Conservation (phyloP, 2,329 filamentous ascomycete genomes). For the Aureobasidium sp. region DNA sequence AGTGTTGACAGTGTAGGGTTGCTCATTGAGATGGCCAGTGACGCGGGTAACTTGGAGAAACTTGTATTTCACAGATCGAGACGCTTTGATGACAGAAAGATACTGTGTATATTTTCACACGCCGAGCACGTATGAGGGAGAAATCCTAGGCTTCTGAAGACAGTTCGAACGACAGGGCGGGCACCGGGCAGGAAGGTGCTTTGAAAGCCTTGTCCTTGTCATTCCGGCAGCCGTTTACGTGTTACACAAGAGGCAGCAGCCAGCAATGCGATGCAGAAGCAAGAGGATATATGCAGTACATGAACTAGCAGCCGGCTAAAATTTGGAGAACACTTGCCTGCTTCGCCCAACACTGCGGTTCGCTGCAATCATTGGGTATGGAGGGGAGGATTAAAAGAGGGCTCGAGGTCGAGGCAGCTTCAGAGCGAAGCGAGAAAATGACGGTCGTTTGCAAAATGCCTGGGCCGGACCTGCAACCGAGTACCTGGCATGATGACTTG, state of each 20-base stretch:
- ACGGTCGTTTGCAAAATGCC: neutral
- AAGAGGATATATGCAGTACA: neutral
- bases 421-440: constrained; percentile 10
- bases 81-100: neutral
- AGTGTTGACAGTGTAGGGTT: neutral
- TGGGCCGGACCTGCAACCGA: neutral
- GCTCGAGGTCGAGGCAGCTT: constrained; percentile 8
- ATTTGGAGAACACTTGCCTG: neutral
- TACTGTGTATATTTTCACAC: neutral
- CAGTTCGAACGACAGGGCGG: neutral
- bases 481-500: neutral
- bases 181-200: neutral
- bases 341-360: neutral
- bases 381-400: neutral
- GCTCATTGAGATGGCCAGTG: neutral
- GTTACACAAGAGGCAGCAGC: constrained; percentile 12
- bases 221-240: constrained; percentile 15
- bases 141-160: neutral
- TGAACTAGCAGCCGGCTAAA: constrained; percentile 5
- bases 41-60: neutral
- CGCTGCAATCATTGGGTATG: neutral
- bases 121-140: neutral
- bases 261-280: constrained; percentile 3
- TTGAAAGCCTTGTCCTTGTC: neutral
- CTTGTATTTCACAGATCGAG: neutral